Evolutionary conservation across 176 grass and related monocot species (phyloP).

Genomic region (Aegilops speltoides): DNA sequence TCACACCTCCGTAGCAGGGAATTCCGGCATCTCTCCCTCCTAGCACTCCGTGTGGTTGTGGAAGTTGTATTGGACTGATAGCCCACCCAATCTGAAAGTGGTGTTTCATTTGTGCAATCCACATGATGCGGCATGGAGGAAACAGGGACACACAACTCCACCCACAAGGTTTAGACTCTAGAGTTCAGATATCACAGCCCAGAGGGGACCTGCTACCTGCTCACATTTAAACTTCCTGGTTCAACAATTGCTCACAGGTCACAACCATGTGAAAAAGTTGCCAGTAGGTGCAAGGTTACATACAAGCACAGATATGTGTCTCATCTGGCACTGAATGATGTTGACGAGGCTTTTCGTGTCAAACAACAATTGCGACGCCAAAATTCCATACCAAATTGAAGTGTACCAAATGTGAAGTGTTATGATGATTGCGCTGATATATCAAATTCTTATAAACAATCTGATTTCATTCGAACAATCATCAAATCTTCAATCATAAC

Average conservation of each 20-base stretch:
- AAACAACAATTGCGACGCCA: no score
- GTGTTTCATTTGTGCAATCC: neutral
- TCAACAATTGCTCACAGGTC: neutral
- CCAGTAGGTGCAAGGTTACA: conserved; percentile 12
- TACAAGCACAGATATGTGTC: neutral
- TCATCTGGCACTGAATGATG: no score
- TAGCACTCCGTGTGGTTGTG: neutral
- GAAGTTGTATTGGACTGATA: neutral
- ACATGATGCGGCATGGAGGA: neutral
- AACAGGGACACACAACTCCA: neutral
- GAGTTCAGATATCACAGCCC: neutral
- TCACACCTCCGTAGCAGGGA: no score
- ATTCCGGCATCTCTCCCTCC: no score
- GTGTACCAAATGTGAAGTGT: no score
- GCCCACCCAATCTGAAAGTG: neutral
- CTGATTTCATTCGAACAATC: no score
- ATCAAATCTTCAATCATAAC: no score
- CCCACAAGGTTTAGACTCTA: neutral
- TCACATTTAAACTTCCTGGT: neutral
- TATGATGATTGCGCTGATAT: no score
- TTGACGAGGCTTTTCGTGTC: no score
- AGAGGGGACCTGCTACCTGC: neutral
- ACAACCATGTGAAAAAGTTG: neutral
- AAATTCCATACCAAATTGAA: no score
- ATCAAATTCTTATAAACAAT: no score